Evolutionary conservation across 768 basidiomycete genomes (phyloP).

Genomic region (Suillus sp.): DNA sequence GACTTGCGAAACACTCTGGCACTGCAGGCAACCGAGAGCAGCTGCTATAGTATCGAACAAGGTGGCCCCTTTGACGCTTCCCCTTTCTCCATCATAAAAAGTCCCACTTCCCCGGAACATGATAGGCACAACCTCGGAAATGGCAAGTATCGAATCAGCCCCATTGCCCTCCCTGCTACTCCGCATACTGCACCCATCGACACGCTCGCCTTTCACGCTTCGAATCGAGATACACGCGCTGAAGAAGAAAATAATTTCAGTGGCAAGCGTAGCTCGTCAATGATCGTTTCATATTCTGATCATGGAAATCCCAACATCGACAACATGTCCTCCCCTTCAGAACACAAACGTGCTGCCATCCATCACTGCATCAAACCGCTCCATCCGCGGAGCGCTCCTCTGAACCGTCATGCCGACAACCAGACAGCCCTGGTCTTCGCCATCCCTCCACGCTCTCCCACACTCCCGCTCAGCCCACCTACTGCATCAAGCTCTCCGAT

Average conservation of each 20-base stretch:
- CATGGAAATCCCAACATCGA: neutral
- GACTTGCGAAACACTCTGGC: slow-evolving; percentile 21
- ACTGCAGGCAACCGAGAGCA: slow-evolving; percentile 15
- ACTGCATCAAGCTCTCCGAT: slow-evolving; percentile 2
- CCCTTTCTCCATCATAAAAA: neutral
- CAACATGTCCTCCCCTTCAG: neutral
- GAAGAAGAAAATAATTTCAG: neutral
- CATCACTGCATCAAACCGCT: neutral
- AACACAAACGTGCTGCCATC: neutral
- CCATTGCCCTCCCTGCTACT: neutral
- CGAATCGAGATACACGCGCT: neutral
- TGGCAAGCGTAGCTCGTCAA: slow-evolving; percentile 8
- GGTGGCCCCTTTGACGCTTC: neutral
- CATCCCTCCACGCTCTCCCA: slow-evolving; percentile 14
- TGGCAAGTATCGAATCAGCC: neutral
- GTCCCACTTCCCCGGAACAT: neutral
- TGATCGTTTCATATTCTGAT: slow-evolving; percentile 14
- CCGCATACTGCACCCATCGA: neutral
- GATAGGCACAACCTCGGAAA: neutral
- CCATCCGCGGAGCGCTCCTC: neutral
- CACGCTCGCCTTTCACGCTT: neutral
- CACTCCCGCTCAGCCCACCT: slow-evolving; percentile 24
- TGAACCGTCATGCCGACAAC: neutral
- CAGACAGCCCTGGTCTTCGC: neutral
- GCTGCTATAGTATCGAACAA: slow-evolving; percentile 20